Evolutionary conservation across 2,329 filamentous ascomycete species (phyloP).

Genomic region (Amauroascus verrucosus): DNA sequence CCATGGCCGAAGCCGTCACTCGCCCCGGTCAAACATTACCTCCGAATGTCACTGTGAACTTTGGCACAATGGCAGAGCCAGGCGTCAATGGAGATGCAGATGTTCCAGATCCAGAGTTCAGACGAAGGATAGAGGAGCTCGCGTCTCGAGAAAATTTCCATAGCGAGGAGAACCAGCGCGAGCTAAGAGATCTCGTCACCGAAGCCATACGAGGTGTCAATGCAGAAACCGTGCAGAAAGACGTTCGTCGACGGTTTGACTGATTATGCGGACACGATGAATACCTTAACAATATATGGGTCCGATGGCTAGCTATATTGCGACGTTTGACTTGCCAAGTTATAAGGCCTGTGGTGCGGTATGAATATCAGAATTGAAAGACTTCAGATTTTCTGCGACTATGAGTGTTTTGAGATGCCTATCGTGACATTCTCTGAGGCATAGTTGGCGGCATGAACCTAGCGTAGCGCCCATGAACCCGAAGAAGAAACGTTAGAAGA

Average conservation of each 20-base stretch:
- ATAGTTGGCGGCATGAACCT: too few relatives aligned
- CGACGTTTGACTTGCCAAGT: neutral
- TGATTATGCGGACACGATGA: constrained; percentile 29
- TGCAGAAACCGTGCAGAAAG: constrained; percentile 50
- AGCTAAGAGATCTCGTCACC: constrained; percentile 66
- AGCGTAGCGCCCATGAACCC: too few relatives aligned
- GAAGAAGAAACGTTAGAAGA: too few relatives aligned
- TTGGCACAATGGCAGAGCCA: constrained; percentile 60
- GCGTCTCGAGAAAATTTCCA: constrained; percentile 76
- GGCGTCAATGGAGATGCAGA: constrained; percentile 46
- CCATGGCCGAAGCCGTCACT: constrained; percentile 26
- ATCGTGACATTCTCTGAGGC: too few relatives aligned
- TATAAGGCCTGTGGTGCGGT: neutral
- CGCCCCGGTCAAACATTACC: constrained; percentile 55
- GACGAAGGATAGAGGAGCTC: constrained; percentile 76
- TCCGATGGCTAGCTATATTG: neutral
- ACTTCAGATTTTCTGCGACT: too few relatives aligned
- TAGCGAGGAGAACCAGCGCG: constrained; percentile 65
- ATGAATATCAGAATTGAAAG: neutral
- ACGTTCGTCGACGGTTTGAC: constrained; percentile 51
- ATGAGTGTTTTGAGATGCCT: too few relatives aligned
- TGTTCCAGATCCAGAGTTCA: constrained; percentile 70
- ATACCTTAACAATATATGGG: neutral
- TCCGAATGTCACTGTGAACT: constrained; percentile 63
- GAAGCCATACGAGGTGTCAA: constrained; percentile 65